Evolutionary conservation across 2,329 filamentous ascomycete species (phyloP), one percentile per base, ranked within the genome.

Genomic region (Xylariaceae sp.): DNA sequence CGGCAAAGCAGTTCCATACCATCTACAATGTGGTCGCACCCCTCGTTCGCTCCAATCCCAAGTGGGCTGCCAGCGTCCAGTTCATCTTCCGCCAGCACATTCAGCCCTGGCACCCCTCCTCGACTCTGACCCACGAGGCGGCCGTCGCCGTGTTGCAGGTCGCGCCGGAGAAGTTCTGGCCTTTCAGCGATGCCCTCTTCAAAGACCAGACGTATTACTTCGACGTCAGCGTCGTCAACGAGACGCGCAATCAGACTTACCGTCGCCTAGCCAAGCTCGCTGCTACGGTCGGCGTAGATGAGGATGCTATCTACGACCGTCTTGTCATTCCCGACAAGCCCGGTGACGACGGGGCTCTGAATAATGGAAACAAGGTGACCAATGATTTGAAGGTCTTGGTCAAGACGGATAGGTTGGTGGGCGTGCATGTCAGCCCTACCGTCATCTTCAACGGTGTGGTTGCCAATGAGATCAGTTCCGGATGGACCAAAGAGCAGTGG

Each of bases 21-120:
- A 76, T 97, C 67, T 87, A 88, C 75, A 77, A 74, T 59, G 75
- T 79, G 35, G 83, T 96, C 60, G 78, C 84, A 61, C 87, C 89
- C 0, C 73, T 83, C 52, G 80, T 96, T 66, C 78, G 81, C 62
- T 68, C 79, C 53, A 85, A 86, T 68, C 86, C 88, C 64, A 67
- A 76, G 23, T 80, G 78, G 72, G 73, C 78, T 11, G 66, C 78
- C 61, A 81, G 80, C 62, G 77, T 96, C 2, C 82, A 89, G 67
- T 80, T 96, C 67, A 83, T 97, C 69, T 90, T 97, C 80, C 88
- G 92, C 53, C 92, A 93, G 73, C 92, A 96, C 73, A 85, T 97
- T 69, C 92, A 96, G 77, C 91, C 92, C 11, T 96, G 93, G 93
- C 92, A 97, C 76, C 93, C 93, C 1, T 91, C 88, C 17, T 92